These are phyloP conservation scores for Chenopodium berlandieri DNA, from an alignment of 148 eudicot species.

Conservation along the genomic window DNA sequence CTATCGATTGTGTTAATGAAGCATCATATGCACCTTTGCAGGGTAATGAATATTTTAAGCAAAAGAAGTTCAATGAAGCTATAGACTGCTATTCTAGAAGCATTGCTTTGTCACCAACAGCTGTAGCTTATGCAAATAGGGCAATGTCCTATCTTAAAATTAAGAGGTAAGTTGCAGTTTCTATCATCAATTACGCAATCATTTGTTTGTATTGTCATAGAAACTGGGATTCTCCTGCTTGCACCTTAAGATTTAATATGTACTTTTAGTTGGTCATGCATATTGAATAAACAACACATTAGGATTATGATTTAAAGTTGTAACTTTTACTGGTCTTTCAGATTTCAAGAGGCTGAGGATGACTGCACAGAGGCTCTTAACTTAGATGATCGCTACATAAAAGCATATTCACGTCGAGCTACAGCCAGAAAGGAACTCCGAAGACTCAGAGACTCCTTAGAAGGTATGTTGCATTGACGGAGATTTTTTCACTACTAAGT, in stretches of 20 bases:
- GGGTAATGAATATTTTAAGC: slow-evolving; percentile 94
- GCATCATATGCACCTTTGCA: slow-evolving; percentile 26
- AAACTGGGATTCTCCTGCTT: not conserved
- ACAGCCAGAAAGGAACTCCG: slow-evolving; percentile 90
- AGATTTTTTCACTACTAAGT: not conserved
- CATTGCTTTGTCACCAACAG: slow-evolving; percentile 87
- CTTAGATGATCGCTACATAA: slow-evolving; percentile 92
- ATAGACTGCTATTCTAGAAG: slow-evolving; percentile 93
- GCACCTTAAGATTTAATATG: not conserved
- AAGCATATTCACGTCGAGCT: slow-evolving; percentile 94
- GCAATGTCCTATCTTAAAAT: slow-evolving; percentile 96
- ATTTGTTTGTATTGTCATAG: not conserved
- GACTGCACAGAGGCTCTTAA: slow-evolving; percentile 95
- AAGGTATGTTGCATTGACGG: slow-evolving; percentile 43
- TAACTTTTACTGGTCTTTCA: slow-evolving; percentile 29
- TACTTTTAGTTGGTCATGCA: not conserved
- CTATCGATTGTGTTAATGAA: not conserved
- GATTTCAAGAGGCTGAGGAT: slow-evolving; percentile 89
- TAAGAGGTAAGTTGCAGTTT: slow-evolving; percentile 48
- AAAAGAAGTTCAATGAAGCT: slow-evolving; percentile 90
- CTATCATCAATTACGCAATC: not conserved
- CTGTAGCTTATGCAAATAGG: slow-evolving; percentile 94
- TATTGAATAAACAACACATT: not conserved
- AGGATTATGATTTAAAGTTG: not conserved
- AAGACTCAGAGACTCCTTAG: slow-evolving; percentile 74